Conservation (phyloP, 192 early-diverging fungal species). For the Mortierella claussenii region DNA sequence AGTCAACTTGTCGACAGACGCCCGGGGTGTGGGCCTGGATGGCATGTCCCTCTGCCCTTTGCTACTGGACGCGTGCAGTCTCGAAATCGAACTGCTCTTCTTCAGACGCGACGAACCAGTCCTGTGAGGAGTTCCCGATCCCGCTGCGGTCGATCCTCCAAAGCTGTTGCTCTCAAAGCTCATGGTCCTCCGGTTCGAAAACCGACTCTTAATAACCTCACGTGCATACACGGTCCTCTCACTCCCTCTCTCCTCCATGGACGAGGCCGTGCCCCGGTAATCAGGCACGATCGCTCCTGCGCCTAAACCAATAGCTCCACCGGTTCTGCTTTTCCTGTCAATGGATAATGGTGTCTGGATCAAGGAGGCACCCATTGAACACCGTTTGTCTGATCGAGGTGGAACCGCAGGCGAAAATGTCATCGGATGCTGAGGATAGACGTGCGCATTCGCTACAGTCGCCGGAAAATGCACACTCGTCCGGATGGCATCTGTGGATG, state of each 20-base stretch:
- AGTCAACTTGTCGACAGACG: conserved; percentile 7
- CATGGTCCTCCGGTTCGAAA: conserved; percentile 32
- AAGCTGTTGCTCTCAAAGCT: conserved; percentile 36
- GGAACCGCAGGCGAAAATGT: conserved; percentile 20
- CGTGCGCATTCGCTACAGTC: too few species aligned
- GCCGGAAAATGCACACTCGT: conserved; percentile 20
- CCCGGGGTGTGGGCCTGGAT: conserved; percentile 6
- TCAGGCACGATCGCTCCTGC: neutral
- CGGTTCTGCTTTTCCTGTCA: neutral
- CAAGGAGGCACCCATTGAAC: too few species aligned
- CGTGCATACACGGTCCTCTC: conserved; percentile 6
- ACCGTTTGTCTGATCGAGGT: conserved; percentile 34
- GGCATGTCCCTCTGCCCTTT: neutral
- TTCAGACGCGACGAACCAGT: neutral
- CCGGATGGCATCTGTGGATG: conserved; percentile 37
- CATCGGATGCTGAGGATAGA: neutral
- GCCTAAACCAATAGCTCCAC: neutral
- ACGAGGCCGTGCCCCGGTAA: conserved; percentile 6
- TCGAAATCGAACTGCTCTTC: conserved; percentile 18
- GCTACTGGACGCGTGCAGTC: neutral
- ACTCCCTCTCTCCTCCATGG: neutral
- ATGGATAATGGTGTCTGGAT: too few species aligned
- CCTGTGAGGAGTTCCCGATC: too few species aligned
- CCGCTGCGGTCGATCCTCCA: neutral
- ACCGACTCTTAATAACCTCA: conserved; percentile 14